Conservation (phyloP, 2,329 filamentous ascomycete genomes). For the Hypoxylon sp. region DNA sequence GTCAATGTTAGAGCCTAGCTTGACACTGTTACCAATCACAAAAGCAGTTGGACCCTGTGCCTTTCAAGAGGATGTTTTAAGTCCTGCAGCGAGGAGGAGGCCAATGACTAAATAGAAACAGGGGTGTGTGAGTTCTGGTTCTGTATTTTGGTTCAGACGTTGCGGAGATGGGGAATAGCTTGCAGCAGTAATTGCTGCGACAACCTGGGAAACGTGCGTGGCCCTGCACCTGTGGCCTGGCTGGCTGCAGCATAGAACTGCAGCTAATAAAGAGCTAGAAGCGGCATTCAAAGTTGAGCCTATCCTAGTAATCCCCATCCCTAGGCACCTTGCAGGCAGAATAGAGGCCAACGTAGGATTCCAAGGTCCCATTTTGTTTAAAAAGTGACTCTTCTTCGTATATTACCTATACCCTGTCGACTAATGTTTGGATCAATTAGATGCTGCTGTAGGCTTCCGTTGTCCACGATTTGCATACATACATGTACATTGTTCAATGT, state of each 20-base stretch:
- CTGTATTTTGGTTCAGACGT: slow-evolving; percentile 11
- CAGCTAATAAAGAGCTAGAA: slow-evolving; percentile 30
- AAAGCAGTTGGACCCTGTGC: neutral
- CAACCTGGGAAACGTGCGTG: slow-evolving; percentile 38
- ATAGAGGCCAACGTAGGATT: slow-evolving; percentile 2
- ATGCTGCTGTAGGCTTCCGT: slow-evolving; percentile 33
- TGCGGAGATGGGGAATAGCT: slow-evolving; percentile 34
- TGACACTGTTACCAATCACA: slow-evolving; percentile 5
- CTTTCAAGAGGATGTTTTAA: slow-evolving; percentile 13
- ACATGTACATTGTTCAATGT: slow-evolving; percentile 16
- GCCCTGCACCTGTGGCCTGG: slow-evolving; percentile 43
- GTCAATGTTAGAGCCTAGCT: slow-evolving; percentile 6
- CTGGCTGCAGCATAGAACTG: slow-evolving; percentile 28
- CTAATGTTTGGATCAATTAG: slow-evolving; percentile 12
- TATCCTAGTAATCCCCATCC: neutral
- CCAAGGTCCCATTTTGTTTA: slow-evolving; percentile 10
- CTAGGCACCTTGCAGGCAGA: slow-evolving; percentile 20
- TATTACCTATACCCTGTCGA: slow-evolving; percentile 1
- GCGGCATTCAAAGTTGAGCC: slow-evolving; percentile 7
- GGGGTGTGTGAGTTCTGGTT: slow-evolving; percentile 14
- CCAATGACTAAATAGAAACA: slow-evolving; percentile 25
- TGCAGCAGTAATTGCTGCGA: slow-evolving; percentile 12
- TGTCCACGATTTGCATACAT: slow-evolving; percentile 22
- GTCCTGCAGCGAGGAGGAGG: slow-evolving; percentile 12
- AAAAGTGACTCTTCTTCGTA: slow-evolving; percentile 8